These are phyloP conservation scores for Magnaporthales sp. DNA, from an alignment of 2,329 filamentous ascomycete species.

Conservation along the genomic window DNA sequence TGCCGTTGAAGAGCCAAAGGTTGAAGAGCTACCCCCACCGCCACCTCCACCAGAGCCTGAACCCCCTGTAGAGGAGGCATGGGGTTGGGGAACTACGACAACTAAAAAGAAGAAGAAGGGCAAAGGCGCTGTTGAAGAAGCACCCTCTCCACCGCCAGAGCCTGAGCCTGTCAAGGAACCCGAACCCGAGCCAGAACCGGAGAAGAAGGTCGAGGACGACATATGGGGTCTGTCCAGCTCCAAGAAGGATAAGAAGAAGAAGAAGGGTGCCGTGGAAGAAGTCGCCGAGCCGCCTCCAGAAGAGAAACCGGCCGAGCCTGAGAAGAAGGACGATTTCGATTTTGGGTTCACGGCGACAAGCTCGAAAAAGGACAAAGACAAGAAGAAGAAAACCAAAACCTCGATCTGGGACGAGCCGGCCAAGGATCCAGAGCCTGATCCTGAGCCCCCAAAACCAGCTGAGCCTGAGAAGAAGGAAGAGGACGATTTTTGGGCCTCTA, in stretches of 20 bases:
- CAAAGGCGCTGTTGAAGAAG: constrained; percentile 11
- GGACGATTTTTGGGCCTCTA: constrained; percentile 11
- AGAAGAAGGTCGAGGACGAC: constrained; percentile 17
- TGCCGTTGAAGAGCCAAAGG: constrained; percentile 10
- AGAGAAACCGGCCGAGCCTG: neutral
- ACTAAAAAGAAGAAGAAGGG: constrained; percentile 19
- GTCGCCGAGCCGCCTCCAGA: constrained; percentile 7
- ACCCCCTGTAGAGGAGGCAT: constrained; percentile 6
- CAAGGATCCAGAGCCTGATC: constrained; percentile 11
- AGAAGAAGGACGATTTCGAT: neutral
- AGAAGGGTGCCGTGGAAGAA: constrained; percentile 22
- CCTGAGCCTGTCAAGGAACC: constrained; percentile 6
- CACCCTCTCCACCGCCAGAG: constrained; percentile 9
- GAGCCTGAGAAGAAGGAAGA: constrained; percentile 11
- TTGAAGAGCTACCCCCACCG: constrained; percentile 8
- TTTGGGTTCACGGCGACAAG: neutral
- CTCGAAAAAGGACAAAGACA: neutral
- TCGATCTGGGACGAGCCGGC: constrained; percentile 10
- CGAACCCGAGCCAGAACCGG: constrained; percentile 8
- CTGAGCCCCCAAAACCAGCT: constrained; percentile 15
- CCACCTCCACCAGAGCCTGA: constrained; percentile 9
- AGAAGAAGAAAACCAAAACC: constrained; percentile 15
- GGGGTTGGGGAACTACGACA: constrained; percentile 9
- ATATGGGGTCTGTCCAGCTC: constrained; percentile 34
- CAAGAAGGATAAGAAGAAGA: constrained; percentile 34